Evolutionary conservation across 2,329 filamentous ascomycete species (phyloP).

Genomic region (Rachicladosporium sp.): DNA sequence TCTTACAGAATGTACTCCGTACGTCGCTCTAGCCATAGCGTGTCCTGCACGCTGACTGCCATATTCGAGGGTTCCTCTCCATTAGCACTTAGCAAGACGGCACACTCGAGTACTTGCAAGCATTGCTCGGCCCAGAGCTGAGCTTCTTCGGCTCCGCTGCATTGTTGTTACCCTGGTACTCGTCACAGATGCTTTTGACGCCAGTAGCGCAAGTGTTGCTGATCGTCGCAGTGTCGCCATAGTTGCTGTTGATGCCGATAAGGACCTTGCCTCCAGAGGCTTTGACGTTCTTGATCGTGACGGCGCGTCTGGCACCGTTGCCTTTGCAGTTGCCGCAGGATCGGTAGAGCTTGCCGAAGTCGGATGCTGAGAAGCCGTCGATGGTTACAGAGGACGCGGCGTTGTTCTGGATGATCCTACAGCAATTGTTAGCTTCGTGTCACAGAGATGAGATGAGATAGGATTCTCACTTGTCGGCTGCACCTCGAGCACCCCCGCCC

Average conservation of each 20-base stretch:
- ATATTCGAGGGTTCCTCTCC: no score
- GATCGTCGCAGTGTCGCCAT: constrained; percentile 3
- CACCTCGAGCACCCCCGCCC: constrained; percentile 21
- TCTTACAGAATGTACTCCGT: no score
- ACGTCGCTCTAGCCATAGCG: no score
- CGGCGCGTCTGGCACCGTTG: constrained; percentile 5
- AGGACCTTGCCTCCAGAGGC: constrained; percentile 4
- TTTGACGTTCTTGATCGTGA: constrained; percentile 6
- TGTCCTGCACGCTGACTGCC: no score
- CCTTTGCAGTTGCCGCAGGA: constrained; percentile 5
- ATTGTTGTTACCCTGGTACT: constrained; percentile 5
- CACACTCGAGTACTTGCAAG: constrained; percentile 6
- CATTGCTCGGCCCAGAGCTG: constrained; percentile 1
- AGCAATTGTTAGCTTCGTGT: no score
- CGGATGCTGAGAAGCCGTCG: constrained; percentile 3
- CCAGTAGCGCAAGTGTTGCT: constrained; percentile 4
- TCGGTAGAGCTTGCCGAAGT: constrained; percentile 4
- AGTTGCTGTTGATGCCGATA: constrained; percentile 6
- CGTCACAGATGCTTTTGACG: constrained; percentile 3
- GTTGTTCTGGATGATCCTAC: constrained; percentile 9
- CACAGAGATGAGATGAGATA: no score
- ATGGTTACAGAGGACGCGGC: constrained; percentile 7
- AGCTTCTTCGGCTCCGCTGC: constrained; percentile 4
- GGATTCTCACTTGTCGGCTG: constrained; percentile 2
- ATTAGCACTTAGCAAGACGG: constrained; percentile 3